phyloP scores from a whole-genome alignment of 306 rosid genomes.

The Castanospermum australe region DNA sequence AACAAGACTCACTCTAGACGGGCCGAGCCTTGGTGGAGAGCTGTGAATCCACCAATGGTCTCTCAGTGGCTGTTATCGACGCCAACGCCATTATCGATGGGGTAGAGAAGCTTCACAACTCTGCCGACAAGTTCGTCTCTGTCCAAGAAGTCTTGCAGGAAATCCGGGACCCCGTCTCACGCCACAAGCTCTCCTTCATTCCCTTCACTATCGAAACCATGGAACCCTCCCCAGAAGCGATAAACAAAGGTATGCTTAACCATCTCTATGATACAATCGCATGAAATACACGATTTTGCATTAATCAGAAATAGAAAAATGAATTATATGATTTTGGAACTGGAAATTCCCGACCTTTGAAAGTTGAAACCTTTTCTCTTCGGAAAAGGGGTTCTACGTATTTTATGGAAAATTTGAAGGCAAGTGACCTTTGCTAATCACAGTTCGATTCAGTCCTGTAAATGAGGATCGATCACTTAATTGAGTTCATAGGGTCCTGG shows the following conservation, averaged over 20 bases:
- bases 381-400: background rate
- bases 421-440: background rate
- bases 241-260: conserved; percentile 56
- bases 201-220: conserved; percentile 73
- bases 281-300: background rate
- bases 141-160: conserved; percentile 74
- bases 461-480: background rate
- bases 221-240: conserved; percentile 82
- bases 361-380: background rate
- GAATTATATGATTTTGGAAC: too few relatives aligned
- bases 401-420: background rate
- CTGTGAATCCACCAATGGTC: conserved; percentile 59
- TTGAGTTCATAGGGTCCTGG: background rate
- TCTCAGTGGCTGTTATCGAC: conserved; percentile 73
- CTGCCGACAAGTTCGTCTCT: conserved; percentile 77
- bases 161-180: conserved; percentile 88
- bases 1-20: conserved; percentile 22
- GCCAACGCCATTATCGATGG: conserved; percentile 81
- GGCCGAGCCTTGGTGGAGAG: conserved; percentile 45
- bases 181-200: conserved; percentile 76
- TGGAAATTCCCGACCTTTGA: too few relatives aligned
- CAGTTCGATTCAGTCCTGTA: background rate
- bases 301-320: too few relatives aligned
- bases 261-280: background rate
- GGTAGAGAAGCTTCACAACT: conserved; percentile 58